Evolutionary conservation across 805 yeast species (phyloP).

Genomic region (Candida ovalis): DNA sequence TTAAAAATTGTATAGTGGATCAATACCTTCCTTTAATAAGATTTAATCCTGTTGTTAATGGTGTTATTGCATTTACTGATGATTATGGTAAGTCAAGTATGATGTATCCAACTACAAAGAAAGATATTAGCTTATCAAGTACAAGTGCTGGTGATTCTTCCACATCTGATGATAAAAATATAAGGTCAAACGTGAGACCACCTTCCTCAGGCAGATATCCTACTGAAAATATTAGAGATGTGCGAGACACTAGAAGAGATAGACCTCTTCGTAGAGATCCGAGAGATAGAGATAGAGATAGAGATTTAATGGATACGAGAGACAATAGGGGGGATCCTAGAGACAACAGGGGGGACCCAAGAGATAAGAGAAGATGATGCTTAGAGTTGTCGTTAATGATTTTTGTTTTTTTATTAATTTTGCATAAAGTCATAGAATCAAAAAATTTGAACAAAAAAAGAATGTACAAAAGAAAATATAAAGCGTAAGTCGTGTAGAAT

Average conservation of each 20-base stretch:
- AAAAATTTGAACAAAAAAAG: background rate
- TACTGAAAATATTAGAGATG: background rate
- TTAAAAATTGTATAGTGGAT: slow-evolving; percentile 26
- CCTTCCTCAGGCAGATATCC: no score
- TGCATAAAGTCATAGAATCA: no score
- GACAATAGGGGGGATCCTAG: slow-evolving; percentile 4
- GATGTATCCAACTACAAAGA: slow-evolving; percentile 11
- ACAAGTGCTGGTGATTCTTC: background rate
- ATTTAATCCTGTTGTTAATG: slow-evolving; percentile 17
- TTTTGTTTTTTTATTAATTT: no score
- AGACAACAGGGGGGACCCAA: background rate
- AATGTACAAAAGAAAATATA: background rate
- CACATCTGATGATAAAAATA: background rate
- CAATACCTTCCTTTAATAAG: slow-evolving; percentile 12
- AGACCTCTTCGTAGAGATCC: slow-evolving; percentile 4
- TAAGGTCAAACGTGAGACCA: background rate
- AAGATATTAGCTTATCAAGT: background rate
- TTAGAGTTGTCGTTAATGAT: no score
- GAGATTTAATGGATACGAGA: background rate
- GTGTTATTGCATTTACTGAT: slow-evolving; percentile 18
- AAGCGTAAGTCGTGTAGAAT: no score
- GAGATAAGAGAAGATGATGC: background rate
- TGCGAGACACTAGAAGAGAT: slow-evolving; percentile 1
- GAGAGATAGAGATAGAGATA: slow-evolving; percentile 1
- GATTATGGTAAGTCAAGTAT: slow-evolving; percentile 14